Base-by-base conservation (phyloP, 495 filamentous ascomycete genomes). In the Venustampulla echinocandica region DNA sequence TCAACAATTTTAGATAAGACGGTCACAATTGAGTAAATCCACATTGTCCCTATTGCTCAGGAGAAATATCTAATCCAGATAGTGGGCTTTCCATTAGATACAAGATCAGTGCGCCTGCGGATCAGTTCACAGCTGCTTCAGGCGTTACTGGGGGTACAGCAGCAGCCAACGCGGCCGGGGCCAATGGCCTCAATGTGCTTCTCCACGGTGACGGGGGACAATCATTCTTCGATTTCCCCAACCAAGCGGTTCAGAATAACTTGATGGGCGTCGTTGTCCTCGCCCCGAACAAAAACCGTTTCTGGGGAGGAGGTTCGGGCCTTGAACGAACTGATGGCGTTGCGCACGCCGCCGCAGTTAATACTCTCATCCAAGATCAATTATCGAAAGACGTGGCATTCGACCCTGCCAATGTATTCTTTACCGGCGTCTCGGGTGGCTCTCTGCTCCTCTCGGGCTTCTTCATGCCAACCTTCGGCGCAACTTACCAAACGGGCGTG, bases 211-310 rank as follows among this genome's bases (percentile, higher is more conserved):
- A 74, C 56, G 71, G 71, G 50, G 71, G 71, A n/a, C 69, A 71
- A 56, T 71, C 69, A n/a, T 74, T 74, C 64, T 70, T 72, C 62
- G 68, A 73, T 57, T 72, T 74, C 61, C 71, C 69, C 19, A 74
- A 74, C 52, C 71, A 74, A 52, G 66, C 61, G 0, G 69, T 71
- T 13, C 65, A 68, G 42, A 52, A 55, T 50, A 62, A 62, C 27
- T 58, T 71, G 17, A 64, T 68, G 47, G 71, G 71, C 37, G 69
- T 72, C 14, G 69, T 60, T 17, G 58, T 73, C 36, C 59, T 73
- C 13, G 71, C 71, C 5, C 71, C 71, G 1, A 65, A 73, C 49
- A 59, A 60, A 33, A 66, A 75, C 36, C 64, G 69, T 13, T 71
- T 75, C 60, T 73, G 71, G 71, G 71, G 69, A 35, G 69, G 70